A percentile compares a stretch with the other conserved stretches of the same genome.
phyloP scores from a whole-genome alignment of 2,329 filamentous ascomycete species.

The Cadophora luteo-olivacea region DNA sequence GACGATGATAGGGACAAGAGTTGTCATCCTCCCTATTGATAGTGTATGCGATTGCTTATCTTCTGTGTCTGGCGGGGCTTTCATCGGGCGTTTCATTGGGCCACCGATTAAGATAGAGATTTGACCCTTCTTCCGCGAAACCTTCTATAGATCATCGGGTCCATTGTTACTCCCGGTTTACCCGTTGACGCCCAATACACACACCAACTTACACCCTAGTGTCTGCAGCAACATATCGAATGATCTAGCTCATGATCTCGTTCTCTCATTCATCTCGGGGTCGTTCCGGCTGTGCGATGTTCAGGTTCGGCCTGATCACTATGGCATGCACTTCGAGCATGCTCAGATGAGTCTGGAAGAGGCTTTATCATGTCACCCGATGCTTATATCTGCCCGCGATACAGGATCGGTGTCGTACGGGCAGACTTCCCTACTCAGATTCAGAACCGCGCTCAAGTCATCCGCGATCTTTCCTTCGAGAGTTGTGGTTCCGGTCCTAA shows the following conservation, averaged over 20 bases:
- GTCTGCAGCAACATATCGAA: neutral
- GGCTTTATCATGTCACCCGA: neutral
- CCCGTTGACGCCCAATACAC: neutral
- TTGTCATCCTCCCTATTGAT: neutral
- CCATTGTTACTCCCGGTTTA: neutral
- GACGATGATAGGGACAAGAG: neutral
- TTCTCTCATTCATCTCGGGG: neutral
- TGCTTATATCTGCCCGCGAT: neutral
- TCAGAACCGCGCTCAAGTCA: neutral
- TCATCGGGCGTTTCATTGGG: neutral
- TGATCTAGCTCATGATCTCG: neutral
- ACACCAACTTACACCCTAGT: neutral
- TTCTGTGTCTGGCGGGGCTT: neutral
- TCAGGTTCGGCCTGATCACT: neutral
- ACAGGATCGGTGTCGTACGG: neutral
- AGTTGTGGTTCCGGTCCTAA: no score
- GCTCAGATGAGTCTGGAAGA: neutral
- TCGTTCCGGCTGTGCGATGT: neutral
- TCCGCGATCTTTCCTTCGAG: neutral
- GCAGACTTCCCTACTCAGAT: neutral
- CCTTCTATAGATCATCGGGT: neutral
- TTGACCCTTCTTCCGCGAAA: neutral
- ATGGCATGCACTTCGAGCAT: neutral
- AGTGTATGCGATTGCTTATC: neutral
- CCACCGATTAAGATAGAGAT: neutral